Evolutionary conservation across 495 filamentous ascomycete species (phyloP).

Genomic region (Aspergillus steynii): DNA sequence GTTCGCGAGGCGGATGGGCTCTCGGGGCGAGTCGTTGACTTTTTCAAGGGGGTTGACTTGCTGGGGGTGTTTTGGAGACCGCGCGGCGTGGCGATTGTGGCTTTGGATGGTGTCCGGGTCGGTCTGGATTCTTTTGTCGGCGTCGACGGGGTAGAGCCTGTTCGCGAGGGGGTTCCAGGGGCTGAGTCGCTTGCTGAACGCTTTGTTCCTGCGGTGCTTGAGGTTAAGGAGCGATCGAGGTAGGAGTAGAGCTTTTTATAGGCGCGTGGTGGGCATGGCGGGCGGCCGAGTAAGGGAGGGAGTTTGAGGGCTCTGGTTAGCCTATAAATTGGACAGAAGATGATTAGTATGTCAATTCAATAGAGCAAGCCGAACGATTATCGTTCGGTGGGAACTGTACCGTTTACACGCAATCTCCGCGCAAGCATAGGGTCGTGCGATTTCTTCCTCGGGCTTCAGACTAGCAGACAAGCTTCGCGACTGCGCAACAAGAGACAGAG

Average conservation of each 20-base stretch:
- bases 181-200: constrained; percentile 32
- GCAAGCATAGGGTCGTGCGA: constrained; percentile 83
- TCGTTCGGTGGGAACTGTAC: constrained; percentile 34
- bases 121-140: constrained; percentile 30
- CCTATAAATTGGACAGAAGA: constrained; percentile 38
- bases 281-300: constrained; percentile 74
- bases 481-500: constrained; percentile 80
- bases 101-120: constrained; percentile 37
- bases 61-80: constrained; percentile 45
- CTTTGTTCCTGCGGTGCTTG: constrained; percentile 32
- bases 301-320: constrained; percentile 82
- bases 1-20: constrained; percentile 27
- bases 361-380: neutral
- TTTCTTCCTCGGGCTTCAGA: constrained; percentile 85
- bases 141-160: constrained; percentile 33
- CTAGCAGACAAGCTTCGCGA: constrained; percentile 77
- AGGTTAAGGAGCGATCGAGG: constrained; percentile 69
- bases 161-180: constrained; percentile 29
- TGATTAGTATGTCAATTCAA: constrained; percentile 17
- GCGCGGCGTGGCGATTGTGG: constrained; percentile 29
- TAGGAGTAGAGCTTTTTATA: constrained; percentile 85
- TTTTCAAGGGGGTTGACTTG: constrained; percentile 43
- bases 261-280: constrained; percentile 77
- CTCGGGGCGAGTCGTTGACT: constrained; percentile 24
- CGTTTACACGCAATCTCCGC: constrained; percentile 90